These are phyloP conservation scores for Coniella vitis DNA, from an alignment of 2,329 filamentous ascomycete species.

Conservation along the genomic window DNA sequence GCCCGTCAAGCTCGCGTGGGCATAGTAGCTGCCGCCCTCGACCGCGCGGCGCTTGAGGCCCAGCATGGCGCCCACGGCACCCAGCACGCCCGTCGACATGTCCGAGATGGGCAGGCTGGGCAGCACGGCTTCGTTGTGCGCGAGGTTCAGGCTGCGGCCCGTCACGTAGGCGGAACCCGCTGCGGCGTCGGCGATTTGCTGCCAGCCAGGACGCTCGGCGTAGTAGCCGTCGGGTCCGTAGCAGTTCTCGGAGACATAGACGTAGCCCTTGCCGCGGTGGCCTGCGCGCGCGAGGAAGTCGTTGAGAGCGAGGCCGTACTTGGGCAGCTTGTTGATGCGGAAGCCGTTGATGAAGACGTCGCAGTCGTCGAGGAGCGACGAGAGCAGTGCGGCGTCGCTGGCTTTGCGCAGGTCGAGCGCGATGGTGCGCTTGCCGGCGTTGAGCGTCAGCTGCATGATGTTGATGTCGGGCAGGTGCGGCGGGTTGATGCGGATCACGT, in stretches of 20 bases:
- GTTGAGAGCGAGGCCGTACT: conserved; percentile 34
- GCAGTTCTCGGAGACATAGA: conserved; percentile 44
- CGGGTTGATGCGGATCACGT: conserved; percentile 39
- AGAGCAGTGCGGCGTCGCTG: conserved; percentile 11
- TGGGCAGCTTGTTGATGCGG: conserved; percentile 35
- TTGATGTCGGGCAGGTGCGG: conserved; percentile 35
- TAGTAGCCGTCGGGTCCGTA: conserved; percentile 42
- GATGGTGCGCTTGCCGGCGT: conserved; percentile 40
- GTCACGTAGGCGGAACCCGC: conserved; percentile 28
- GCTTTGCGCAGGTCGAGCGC: conserved; percentile 34
- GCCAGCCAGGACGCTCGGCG: conserved; percentile 40
- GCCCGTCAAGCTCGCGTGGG: conserved; percentile 24
- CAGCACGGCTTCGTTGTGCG: conserved; percentile 24
- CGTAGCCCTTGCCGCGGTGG: conserved; percentile 34
- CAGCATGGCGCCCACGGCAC: conserved; percentile 26
- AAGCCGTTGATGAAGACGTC: conserved; percentile 51
- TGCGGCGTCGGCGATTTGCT: conserved; percentile 40
- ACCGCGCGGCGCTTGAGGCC: conserved; percentile 26
- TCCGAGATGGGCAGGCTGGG: conserved; percentile 28
- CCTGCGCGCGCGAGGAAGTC: conserved; percentile 33
- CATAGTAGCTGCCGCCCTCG: conserved; percentile 26
- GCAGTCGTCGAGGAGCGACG: conserved; percentile 35
- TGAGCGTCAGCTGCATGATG: conserved; percentile 33
- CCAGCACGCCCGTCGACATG: conserved; percentile 28
- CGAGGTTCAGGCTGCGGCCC: conserved; percentile 22